A percentile compares a stretch with the other conserved stretches of the same genome.
These are phyloP conservation scores for Bruguiera parviflora DNA, from an alignment of 345 rosid genomes.

Conservation along the genomic window DNA sequence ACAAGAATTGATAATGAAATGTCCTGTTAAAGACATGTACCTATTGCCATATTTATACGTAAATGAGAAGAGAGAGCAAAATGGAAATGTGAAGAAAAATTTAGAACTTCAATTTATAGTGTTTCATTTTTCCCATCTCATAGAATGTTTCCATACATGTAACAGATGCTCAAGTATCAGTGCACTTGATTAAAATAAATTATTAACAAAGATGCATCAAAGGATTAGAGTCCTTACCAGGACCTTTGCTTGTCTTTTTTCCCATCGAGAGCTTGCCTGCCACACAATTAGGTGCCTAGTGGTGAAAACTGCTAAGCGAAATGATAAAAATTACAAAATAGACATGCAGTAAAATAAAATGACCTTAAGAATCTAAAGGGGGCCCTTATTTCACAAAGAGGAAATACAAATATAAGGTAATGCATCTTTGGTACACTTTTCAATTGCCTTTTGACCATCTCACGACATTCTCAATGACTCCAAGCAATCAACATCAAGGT, in stretches of 20 bases:
- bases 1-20: no score
- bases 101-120: no score
- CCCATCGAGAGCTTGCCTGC: slow-evolving; percentile 93
- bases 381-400: not conserved
- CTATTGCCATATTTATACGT: no score
- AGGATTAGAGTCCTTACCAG: slow-evolving; percentile 50
- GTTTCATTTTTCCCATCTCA: no score
- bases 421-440: not conserved
- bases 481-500: no score
- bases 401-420: not conserved
- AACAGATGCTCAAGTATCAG: not conserved
- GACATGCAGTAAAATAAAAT: not conserved
- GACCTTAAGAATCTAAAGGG: not conserved
- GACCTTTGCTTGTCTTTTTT: slow-evolving; percentile 87
- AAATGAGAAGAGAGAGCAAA: no score
- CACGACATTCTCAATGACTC: no score
- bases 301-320: slow-evolving; percentile 1
- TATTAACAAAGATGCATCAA: not conserved
- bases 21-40: no score
- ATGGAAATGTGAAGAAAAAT: no score
- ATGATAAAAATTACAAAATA: not conserved
- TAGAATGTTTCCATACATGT: no score
- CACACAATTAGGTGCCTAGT: slow-evolving; percentile 12
- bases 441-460: not conserved
- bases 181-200: not conserved